phyloP scores from a whole-genome alignment of 768 basidiomycete genomes.

The Clitopilus passeckerianus region DNA sequence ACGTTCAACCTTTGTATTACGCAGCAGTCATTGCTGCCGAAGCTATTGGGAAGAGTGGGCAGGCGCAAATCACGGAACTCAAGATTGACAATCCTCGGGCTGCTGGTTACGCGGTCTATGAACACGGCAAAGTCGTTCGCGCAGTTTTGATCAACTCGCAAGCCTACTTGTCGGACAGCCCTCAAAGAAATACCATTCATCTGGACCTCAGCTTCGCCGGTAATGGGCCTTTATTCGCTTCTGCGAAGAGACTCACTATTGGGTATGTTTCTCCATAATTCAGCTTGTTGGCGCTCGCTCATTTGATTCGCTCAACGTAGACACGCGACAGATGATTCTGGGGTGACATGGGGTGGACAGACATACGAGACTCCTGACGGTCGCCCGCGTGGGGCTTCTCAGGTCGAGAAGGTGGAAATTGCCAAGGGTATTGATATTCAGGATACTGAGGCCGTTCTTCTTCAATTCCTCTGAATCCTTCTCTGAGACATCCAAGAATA shows the following conservation, averaged over 20 bases:
- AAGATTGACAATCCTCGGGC: conserved; percentile 38
- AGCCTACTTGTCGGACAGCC: conserved; percentile 36
- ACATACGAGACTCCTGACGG: conserved; percentile 49
- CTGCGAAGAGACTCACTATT: conserved; percentile 46
- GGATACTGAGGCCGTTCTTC: conserved; percentile 42
- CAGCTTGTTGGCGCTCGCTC: no score
- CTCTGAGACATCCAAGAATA: background rate
- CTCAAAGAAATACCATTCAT: conserved; percentile 34
- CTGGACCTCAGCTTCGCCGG: conserved; percentile 34
- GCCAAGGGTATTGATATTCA: conserved; percentile 36
- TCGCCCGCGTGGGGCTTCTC: conserved; percentile 29
- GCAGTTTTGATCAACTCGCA: conserved; percentile 57
- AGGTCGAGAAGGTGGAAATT: conserved; percentile 20
- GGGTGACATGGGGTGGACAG: conserved; percentile 54
- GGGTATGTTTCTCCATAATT: conserved; percentile 20
- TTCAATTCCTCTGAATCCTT: conserved; percentile 21
- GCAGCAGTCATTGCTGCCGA: conserved; percentile 57
- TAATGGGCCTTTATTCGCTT: conserved; percentile 22
- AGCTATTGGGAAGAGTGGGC: conserved; percentile 42
- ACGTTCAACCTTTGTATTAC: conserved; percentile 66
- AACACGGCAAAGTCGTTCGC: conserved; percentile 33
- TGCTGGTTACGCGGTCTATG: conserved; percentile 62
- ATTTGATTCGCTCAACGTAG: conserved; percentile 14
- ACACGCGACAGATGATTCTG: conserved; percentile 43
- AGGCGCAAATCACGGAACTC: conserved; percentile 41